Evolutionary conservation across 2,329 filamentous ascomycete genomes (phyloP), one percentile per base, ranked within the genome.

Genomic region (Beauveria brongniartii): DNA sequence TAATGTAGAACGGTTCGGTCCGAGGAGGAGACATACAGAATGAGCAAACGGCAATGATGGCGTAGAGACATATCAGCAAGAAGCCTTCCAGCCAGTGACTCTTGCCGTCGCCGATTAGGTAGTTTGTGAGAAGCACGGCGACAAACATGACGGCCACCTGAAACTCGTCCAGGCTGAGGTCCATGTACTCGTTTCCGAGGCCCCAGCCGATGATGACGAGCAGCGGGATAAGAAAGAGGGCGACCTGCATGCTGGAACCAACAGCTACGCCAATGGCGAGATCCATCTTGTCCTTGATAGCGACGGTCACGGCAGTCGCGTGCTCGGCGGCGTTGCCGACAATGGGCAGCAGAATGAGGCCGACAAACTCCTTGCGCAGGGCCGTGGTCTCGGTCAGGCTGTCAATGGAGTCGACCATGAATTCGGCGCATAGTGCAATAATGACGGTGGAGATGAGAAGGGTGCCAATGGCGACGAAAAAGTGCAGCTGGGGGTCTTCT

Each of bases 61-160:
- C 77, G 69, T 94, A 94, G 3, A 91, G 80, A 44, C 88, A 89
- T 57, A 92, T 88, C 40, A 94, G 73, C 62, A 93, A 75, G 63
- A 86, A 84, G 3, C 90, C 90, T 72, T 94, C 90, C 0, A 93
- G 80, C 77, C 90, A 94, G 67, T 93, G 91, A 64, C 87, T 92
- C 71, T 91, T 85, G 34, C 91, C 91, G 67, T 95, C 91, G 22
- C 87, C 81, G 54, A 95, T 91, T 48, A 96, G 75, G 70, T 95
- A 96, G 71, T 95, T 96, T 62, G 92, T 89, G 40, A 96, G 80
- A 47, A 96, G 83, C 0, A 91, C 90, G 2, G 90, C 86, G 14
- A 94, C 89, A 67, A 96, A 95, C 46, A 96, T 77, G 46, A 89
- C 87, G 24, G 92, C 88, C 16, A 96, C 87, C 75, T 96, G 91